Evolutionary conservation across 2,329 filamentous ascomycete species (phyloP), one percentile per base, ranked within the genome.

Genomic region (Alternaria sp.): DNA sequence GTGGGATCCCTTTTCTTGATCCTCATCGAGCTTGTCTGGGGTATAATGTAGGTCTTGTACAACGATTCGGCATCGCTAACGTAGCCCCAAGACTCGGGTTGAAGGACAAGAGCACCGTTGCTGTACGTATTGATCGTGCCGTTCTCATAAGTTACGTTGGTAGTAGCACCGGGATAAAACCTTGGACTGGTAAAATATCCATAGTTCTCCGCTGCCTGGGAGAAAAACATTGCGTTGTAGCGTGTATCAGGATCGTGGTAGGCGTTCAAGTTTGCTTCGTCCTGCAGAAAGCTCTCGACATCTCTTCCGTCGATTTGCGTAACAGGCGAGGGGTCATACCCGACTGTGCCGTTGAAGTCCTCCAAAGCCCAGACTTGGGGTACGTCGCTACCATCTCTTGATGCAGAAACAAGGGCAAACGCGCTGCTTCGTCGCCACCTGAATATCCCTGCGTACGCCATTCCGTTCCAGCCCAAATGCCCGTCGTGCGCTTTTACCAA

Each of bases 211-310:
- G 75, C 71, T 10, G 75, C 64, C 12, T 75, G 75, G 66, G 77
- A 74, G 60, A 77, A 75, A 61, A 83, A 81, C 61, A 82, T 69
- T 41, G 70, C 63, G 54, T 83, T 82, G 60, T 78, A 83, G 18
- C 78, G 71, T 0, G 80, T 75, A 60, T 83, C 81, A 3, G 79
- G 79, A 41, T 83, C 82, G 23, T 82, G 80, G 33, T 77, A 79
- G 0, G 70, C 28, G n/a, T 65, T 75, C 30, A 70, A 45, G 3
- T 68, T 49, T 15, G 79, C 72, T 49, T 79, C 75, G 11, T 76
- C 68, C 10, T 76, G 66, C 41, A 83, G 64, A 25, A 78, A 82
- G 14, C 75, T 67, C 7, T 72, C 61, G 1, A 75, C 78, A 51
- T 79, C 74, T 46, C 75, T 66, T 2, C 78, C 81, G 41, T 82